Percentiles rank a stretch among this genome's conserved stretches.
Conservation (phyloP, 345 rosid genomes). For the Gossypium longicalyx region DNA sequence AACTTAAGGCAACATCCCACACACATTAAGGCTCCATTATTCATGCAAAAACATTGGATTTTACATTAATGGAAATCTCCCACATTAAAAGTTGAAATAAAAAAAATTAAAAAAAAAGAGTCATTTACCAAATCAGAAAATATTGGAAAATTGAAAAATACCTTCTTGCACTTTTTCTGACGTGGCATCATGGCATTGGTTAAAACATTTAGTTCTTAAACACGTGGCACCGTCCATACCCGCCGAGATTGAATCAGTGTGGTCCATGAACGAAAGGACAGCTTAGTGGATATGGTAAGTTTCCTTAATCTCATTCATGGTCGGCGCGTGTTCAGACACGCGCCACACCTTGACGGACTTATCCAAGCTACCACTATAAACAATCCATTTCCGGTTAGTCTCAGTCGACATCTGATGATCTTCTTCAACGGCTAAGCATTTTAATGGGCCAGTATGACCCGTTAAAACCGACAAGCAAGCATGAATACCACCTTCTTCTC, state of each 20-base stretch:
- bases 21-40: too few relatives aligned
- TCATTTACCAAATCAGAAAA: too few relatives aligned
- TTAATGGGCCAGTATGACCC: constrained; percentile 82
- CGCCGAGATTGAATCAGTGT: not conserved
- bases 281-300: not conserved
- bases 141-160: too few relatives aligned
- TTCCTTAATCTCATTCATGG: not conserved
- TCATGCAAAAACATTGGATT: too few relatives aligned
- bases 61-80: too few relatives aligned
- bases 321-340: constrained; percentile 37
- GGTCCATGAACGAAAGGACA: too few relatives aligned
- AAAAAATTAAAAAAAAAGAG: too few relatives aligned
- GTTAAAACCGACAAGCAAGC: constrained; percentile 55
- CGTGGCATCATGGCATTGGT: too few relatives aligned
- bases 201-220: too few relatives aligned
- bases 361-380: constrained; percentile 86
- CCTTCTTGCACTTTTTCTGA: too few relatives aligned
- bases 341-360: constrained; percentile 87
- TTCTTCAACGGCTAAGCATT: constrained; percentile 60
- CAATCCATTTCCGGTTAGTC: constrained; percentile 47
- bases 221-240: not conserved
- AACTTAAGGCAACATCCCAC: too few relatives aligned
- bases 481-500: constrained; percentile 54
- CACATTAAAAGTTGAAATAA: too few relatives aligned
- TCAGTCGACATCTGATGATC: constrained; percentile 21